Evolutionary conservation across 2,329 filamentous ascomycete species (phyloP), one percentile per base, ranked within the genome.

Genomic region (Massarina eburnea): DNA sequence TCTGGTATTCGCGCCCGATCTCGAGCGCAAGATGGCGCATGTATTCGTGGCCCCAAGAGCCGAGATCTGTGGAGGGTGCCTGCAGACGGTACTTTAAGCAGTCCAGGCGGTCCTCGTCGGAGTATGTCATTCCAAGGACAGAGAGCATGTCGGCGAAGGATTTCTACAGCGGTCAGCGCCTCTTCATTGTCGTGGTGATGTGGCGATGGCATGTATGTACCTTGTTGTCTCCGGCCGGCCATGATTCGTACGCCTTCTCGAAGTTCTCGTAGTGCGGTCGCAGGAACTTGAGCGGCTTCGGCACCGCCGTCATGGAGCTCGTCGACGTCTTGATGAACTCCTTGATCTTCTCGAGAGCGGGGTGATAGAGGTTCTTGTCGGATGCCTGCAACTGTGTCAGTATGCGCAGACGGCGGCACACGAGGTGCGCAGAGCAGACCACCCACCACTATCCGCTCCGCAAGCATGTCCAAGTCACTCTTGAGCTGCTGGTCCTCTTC

Each of bases 401-500:
- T 70, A 52, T 67, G 64, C 53, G 49, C 55, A 48, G 48, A 47
- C 45, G 43, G 35, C 45, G 44, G 41, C 39, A 39, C 27, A 48
- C 38, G 39, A 45, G 42, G 42, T 21, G 39, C 41, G 20, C 4
- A 18, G 21, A 30, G 30, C 19, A 17, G 17, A 20, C 32, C 36
- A 51, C 58, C 61, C 76, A 95, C 91, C 72, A 88, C 88, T 80
- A 99, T 79, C 67, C 94, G 84, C 76, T 99, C 94, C 8, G 96
- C 92, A 41, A 99, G 83, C 91, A 97, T 95, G 58, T 99, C 94
- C 52, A 99, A 85, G 75, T 99, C 94, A 67, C 82, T 91, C 80
- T 99, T 99, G 67, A 99, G 84, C 78, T 97, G 91, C 75, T 97
- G 91, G 58, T 99, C 94, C 73, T 99, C 94, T 66, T 99, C 94